phyloP scores from a whole-genome alignment of 306 rosid genomes.

The Cajanus cajan region DNA sequence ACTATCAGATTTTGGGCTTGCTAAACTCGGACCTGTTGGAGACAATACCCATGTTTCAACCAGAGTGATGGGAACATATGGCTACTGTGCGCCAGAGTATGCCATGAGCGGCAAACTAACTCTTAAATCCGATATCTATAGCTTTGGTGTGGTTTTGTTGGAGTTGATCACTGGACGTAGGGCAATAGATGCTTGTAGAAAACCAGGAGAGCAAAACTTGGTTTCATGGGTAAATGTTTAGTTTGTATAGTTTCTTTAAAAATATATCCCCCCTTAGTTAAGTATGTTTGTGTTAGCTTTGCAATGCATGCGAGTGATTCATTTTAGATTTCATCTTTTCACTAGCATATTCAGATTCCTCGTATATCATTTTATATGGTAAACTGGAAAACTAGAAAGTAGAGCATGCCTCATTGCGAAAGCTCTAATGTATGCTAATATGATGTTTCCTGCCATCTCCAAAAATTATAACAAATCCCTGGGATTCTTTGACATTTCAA shows the following conservation, averaged over 20 bases:
- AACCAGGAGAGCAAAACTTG: slow-evolving; percentile 84
- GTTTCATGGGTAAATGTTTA: slow-evolving; percentile 71
- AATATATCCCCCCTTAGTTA: slow-evolving; percentile 1
- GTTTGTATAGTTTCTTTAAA: background rate
- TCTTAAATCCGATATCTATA: slow-evolving; percentile 91
- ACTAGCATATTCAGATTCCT: background rate
- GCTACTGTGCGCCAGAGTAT: slow-evolving; percentile 97
- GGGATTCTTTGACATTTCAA: slow-evolving; percentile 1
- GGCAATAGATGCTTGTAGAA: slow-evolving; percentile 64
- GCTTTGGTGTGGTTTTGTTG: slow-evolving; percentile 96
- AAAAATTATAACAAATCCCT: background rate
- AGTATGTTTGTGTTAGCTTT: slow-evolving; percentile 17
- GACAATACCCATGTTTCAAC: slow-evolving; percentile 97
- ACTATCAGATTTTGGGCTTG: slow-evolving; percentile 96
- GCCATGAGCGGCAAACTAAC: slow-evolving; percentile 98
- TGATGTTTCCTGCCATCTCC: slow-evolving; percentile 10
- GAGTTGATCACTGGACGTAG: slow-evolving; percentile 92
- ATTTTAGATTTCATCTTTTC: background rate
- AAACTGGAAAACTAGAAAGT: background rate
- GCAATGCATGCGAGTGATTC: slow-evolving; percentile 13
- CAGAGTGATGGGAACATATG: slow-evolving; percentile 95
- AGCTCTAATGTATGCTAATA: background rate
- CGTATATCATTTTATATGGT: background rate
- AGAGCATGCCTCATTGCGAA: background rate
- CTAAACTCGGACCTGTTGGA: slow-evolving; percentile 97